Conservation (phyloP, 2,329 filamentous ascomycete genomes). For the Daldinia eschscholtzii region DNA sequence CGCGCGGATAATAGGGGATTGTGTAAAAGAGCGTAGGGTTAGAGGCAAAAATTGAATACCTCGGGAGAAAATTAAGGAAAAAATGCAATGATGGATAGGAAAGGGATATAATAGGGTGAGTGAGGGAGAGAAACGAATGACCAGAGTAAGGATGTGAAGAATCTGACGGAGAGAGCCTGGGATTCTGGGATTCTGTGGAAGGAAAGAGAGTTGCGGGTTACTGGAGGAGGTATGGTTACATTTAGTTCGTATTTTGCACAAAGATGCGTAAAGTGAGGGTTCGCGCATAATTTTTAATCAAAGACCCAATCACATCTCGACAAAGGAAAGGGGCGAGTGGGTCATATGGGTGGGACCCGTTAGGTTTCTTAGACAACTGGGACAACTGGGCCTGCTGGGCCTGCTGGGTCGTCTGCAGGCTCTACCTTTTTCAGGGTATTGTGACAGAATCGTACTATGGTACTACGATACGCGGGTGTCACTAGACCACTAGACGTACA, state of each 20-base stretch:
- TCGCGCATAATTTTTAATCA: conserved; percentile 42
- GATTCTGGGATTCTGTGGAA: conserved; percentile 20
- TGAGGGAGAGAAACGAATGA: conserved; percentile 43
- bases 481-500: conserved; percentile 1
- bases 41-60: conserved; percentile 18
- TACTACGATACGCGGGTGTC: neutral
- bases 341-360: conserved; percentile 10
- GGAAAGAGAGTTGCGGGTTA: conserved; percentile 23
- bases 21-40: conserved; percentile 16
- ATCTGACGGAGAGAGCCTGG: conserved; percentile 39
- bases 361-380: conserved; percentile 37
- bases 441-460: conserved; percentile 25
- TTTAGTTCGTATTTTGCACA: conserved; percentile 45
- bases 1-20: conserved; percentile 22
- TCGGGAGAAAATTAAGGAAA: conserved; percentile 17
- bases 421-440: conserved; percentile 18
- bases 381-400: conserved; percentile 9
- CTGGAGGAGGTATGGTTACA: conserved; percentile 40
- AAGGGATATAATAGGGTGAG: conserved; percentile 30
- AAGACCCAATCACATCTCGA: conserved; percentile 39
- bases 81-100: conserved; percentile 31
- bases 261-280: conserved; percentile 35
- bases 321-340: conserved; percentile 38
- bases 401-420: conserved; percentile 5
- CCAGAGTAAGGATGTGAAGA: conserved; percentile 41